Evolutionary conservation across 306 rosid genomes (phyloP), one percentile per base, ranked within the genome.

Genomic region (Datisca glomerata): DNA sequence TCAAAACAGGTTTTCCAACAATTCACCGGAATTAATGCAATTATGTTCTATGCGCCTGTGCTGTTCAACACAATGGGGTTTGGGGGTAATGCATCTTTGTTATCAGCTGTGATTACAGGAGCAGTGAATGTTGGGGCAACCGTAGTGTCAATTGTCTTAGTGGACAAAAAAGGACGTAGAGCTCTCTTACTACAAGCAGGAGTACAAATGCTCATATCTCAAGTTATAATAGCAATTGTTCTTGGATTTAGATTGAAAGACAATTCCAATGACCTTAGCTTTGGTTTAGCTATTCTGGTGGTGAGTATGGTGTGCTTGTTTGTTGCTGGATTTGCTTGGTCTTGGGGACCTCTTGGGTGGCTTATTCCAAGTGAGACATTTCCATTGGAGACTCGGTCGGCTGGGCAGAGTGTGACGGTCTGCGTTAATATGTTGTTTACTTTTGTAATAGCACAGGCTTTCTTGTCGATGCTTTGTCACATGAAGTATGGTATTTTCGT

Each of bases 21-120:
- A 38, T 38, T 14, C 20, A 38, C 43, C 17, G 43, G 43, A 14
- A 38, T 38, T 16, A 38, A 38, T 38, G 43, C 43, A 14, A 38
- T 38, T 10, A 38, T 38, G 43, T 38, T 38, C 18, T 38, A 38
- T 2, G 43, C 43, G 3, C 21, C 43, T 2, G 21, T 38, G 9
- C 6, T 38, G 21, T 38, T 38, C 20, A 16, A 17, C 43, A 38
- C 43, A 7, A 5, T 38, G 11, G 43, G 43, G 5, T 7, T 38
- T 16, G 43, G 21, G 4, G 21, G 18, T 11, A 14, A 38, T 38
- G 43, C 43, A 1, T 38, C 43, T 15, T 21, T 38, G 4, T 38
- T 13, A 18, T 38, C 43, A 1, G 21, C 43, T 7, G 43, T 38
- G 7, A 38, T 38, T 6, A 38, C 21, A 14, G 43, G 43, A 14